These are phyloP conservation scores for Epichloe sibirici DNA, from an alignment of 2,329 filamentous ascomycete genomes.

Conservation along the genomic window DNA sequence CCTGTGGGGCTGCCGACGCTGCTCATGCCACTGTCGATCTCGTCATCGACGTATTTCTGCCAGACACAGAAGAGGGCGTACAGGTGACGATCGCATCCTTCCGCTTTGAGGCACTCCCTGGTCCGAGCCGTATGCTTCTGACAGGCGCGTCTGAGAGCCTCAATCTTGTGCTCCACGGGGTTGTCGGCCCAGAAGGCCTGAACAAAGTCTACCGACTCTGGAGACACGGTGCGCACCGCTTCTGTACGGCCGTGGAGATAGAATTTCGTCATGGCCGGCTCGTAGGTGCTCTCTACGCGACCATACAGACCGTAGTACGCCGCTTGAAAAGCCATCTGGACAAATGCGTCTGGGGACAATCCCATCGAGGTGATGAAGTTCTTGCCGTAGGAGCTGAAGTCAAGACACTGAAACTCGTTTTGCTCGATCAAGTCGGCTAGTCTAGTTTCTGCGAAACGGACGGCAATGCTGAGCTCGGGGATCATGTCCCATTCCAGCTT, in stretches of 20 bases:
- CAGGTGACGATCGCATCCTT: slow-evolving; percentile 84
- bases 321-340: slow-evolving; percentile 98
- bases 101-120: slow-evolving; percentile 73
- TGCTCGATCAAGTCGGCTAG: slow-evolving; percentile 91
- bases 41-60: slow-evolving; percentile 74
- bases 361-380: slow-evolving; percentile 97
- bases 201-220: slow-evolving; percentile 77
- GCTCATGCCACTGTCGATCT: slow-evolving; percentile 37
- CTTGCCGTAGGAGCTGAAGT: slow-evolving; percentile 84
- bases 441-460: slow-evolving; percentile 90
- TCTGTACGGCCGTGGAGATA: slow-evolving; percentile 92
- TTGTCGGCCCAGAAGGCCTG: slow-evolving; percentile 93
- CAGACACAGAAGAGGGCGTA: slow-evolving; percentile 92
- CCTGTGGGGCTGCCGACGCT: slow-evolving; percentile 50
- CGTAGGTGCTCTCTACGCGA: slow-evolving; percentile 86
- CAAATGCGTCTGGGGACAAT: slow-evolving; percentile 92
- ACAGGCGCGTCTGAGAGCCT: slow-evolving; percentile 72
- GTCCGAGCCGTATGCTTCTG: slow-evolving; percentile 72
- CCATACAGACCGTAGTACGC: slow-evolving; percentile 97
- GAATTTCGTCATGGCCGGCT: slow-evolving; percentile 95
- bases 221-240: slow-evolving; percentile 75
- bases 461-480: slow-evolving; percentile 77
- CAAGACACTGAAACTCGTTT: slow-evolving; percentile 87
- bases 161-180: slow-evolving; percentile 69
- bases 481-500: slow-evolving; percentile 98